Conservation (phyloP, 352 stramenopile species). For the Blastocystis sp. region DNA sequence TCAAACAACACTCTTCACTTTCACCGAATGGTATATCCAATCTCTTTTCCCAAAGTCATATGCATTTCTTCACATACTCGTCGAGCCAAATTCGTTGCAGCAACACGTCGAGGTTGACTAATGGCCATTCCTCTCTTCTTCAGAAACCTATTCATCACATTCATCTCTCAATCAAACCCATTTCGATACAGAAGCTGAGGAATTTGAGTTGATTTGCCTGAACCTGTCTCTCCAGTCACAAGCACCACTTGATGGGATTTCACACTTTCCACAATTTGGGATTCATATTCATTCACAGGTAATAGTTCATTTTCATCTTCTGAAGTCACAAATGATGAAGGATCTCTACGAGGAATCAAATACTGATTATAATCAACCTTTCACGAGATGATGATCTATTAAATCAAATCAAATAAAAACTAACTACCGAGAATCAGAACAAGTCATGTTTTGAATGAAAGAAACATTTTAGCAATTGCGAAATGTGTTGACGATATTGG, state of each 20-base stretch:
- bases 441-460: too few species aligned
- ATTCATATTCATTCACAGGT: constrained; percentile 21
- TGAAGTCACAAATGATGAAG: neutral
- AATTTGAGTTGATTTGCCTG: constrained; percentile 80
- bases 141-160: constrained; percentile 20
- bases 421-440: too few species aligned
- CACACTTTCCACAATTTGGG: constrained; percentile 37
- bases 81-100: constrained; percentile 84
- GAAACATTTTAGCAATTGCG: too few species aligned
- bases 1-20: constrained; percentile 63
- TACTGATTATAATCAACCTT: too few species aligned
- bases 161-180: neutral
- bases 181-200: constrained; percentile 56
- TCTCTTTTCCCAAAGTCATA: constrained; percentile 5
- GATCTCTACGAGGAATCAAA: too few species aligned
- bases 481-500: too few species aligned
- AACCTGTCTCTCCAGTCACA: constrained; percentile 86
- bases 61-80: constrained; percentile 85
- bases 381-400: too few species aligned
- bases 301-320: constrained; percentile 5
- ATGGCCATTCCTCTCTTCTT: constrained; percentile 40
- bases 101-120: constrained; percentile 83
- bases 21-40: constrained; percentile 56
- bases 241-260: constrained; percentile 66
- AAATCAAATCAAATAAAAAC: too few species aligned